These are phyloP conservation scores for Lactarius deliciosus DNA, from an alignment of 768 basidiomycete species.

Conservation along the genomic window DNA sequence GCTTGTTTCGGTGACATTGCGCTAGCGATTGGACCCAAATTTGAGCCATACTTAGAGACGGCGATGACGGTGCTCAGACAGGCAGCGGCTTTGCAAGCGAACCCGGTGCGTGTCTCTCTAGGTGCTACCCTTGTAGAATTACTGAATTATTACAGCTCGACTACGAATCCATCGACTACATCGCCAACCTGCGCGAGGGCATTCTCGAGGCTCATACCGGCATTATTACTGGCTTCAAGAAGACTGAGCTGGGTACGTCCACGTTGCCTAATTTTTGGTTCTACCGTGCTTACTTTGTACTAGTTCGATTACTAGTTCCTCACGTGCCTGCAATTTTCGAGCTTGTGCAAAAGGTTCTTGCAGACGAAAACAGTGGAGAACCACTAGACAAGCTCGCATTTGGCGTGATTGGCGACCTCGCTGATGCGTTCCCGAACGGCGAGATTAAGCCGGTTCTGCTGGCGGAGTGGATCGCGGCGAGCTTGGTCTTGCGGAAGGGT, in stretches of 20 bases:
- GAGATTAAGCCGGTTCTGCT: conserved; percentile 79
- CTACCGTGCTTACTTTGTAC: conserved; percentile 5
- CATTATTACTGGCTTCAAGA: conserved; percentile 87
- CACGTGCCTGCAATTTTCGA: conserved; percentile 77
- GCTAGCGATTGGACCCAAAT: conserved; percentile 80
- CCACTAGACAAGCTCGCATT: conserved; percentile 68
- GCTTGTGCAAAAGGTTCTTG: conserved; percentile 71
- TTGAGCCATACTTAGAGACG: conserved; percentile 86
- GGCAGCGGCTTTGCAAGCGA: conserved; percentile 84
- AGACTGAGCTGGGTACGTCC: conserved; percentile 65
- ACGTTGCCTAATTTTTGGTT: neutral
- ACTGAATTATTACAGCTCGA: conserved; percentile 54
- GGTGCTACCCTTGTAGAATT: neutral
- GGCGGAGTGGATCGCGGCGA: conserved; percentile 72
- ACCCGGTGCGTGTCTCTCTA: conserved; percentile 58
- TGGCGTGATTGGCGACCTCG: conserved; percentile 91
- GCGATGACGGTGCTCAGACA: conserved; percentile 90
- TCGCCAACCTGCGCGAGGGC: conserved; percentile 84
- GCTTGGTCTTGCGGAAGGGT: conserved; percentile 71
- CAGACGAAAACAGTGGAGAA: conserved; percentile 84
- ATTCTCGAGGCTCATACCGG: conserved; percentile 97
- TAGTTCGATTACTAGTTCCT: conserved; percentile 58
- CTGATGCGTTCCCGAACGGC: conserved; percentile 80
- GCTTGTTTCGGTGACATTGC: conserved; percentile 97
- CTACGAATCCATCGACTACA: conserved; percentile 91